Conservation (phyloP, 1,284 basidiomycete genomes). For the Flammula alnicola region DNA sequence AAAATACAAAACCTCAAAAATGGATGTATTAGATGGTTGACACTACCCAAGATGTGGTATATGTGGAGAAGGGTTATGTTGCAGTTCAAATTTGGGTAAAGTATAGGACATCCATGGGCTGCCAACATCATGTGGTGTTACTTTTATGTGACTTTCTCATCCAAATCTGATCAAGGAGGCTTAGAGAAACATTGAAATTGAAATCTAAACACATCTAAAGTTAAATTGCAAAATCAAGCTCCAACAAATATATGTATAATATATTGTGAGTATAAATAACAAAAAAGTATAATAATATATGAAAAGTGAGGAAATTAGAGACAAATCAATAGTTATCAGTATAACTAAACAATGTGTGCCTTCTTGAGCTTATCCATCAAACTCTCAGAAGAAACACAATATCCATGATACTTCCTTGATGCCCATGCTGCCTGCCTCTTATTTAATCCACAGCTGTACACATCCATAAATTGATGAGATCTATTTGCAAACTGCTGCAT, state of each 20-base stretch:
- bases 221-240: background rate
- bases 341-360: background rate
- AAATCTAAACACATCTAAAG: background rate
- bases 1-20: too few relatives aligned
- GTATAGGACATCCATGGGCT: constrained; percentile 3
- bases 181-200: background rate
- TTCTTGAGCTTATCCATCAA: constrained; percentile 2
- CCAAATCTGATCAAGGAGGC: background rate
- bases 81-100: too few relatives aligned
- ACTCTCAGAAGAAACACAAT: background rate
- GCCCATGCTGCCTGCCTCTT: constrained; percentile 11
- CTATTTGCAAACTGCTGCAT: background rate
- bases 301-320: background rate
- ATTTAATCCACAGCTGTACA: background rate
- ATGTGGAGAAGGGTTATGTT: too few relatives aligned
- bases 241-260: background rate
- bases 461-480: background rate
- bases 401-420: constrained; percentile 6
- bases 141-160: constrained; percentile 3
- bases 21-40: too few relatives aligned
- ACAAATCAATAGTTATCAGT: constrained; percentile 1
- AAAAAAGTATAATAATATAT: background rate
- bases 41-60: too few relatives aligned
- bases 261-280: background rate
- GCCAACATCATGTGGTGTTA: constrained; percentile 11